Evolutionary conservation across 2,329 filamentous ascomycete species (phyloP), one percentile per base, ranked within the genome.

Genomic region (Neofusicoccum parvum): DNA sequence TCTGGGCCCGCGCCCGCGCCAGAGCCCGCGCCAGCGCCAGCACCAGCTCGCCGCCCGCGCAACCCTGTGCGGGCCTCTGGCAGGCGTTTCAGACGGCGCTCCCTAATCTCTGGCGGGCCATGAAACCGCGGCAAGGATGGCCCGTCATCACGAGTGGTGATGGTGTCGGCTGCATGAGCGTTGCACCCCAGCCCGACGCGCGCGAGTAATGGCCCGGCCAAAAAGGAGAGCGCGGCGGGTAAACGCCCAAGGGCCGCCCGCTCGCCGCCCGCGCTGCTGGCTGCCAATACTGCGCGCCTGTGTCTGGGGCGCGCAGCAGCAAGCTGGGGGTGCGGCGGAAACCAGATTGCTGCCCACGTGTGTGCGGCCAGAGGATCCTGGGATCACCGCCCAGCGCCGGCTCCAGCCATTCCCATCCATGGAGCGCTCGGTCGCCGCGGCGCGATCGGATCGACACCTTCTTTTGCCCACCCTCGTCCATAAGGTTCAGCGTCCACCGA

Each of bases 51-150:
- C 23, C 23, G 23, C 23, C 37, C 39, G 54, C 39, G 10, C 54
- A 58, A 58, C 54, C 37, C 37, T 53, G 62, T n/a, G 48, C 39
- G 48, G 12, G 46, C 43, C 46, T 53, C 60, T 48, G 53, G 60
- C 60, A 51, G 23, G 62, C 62, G 62, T 64, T 64, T 64, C 62
- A 64, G 62, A 54, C 62, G 15, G 48, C 15, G 48, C 20, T 46
- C 62, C 62, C 50, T 64, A 64, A 64, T 64, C 62, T 64, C 60
- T 49, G 50, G 15, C 34, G 15, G 50, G 34, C 50, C 50, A 53
- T 48, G 48, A 54, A 64, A 53, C 62, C 39, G 62, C 62, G 49
- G 62, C 39, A 54, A 53, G 60, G 60, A 51, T 62, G 36, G 6
- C 12, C 53, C 37, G 53, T 34, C 53, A 56, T 46, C 36, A 14